These are phyloP conservation scores for Cystofilobasidium capitatum DNA, from an alignment of 768 basidiomycete genomes.

Conservation along the genomic window DNA sequence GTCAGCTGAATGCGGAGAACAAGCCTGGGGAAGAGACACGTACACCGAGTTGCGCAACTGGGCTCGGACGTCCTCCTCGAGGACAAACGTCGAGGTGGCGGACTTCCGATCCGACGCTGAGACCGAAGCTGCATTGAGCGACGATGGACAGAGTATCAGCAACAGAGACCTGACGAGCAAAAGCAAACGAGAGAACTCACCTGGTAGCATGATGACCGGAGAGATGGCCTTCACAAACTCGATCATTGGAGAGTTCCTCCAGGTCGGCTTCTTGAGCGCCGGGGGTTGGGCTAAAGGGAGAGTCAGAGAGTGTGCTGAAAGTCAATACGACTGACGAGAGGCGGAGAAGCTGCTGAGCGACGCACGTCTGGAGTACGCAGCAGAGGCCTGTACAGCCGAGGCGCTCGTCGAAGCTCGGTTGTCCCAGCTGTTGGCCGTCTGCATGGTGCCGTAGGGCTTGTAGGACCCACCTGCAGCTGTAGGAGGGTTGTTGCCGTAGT, in stretches of 20 bases:
- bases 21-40: neutral
- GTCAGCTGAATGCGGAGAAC: neutral
- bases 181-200: neutral
- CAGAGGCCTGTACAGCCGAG: no score
- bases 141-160: neutral
- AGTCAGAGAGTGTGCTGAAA: neutral
- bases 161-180: neutral
- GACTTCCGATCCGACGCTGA: constrained; percentile 12
- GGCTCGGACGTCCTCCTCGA: constrained; percentile 4
- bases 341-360: neutral
- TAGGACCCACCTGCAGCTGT: neutral
- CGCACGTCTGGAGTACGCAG: neutral
- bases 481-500: no score
- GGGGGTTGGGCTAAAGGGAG: neutral
- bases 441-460: neutral
- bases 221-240: constrained; percentile 1
- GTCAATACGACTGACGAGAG: neutral
- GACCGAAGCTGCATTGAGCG: neutral
- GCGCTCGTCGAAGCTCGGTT: neutral
- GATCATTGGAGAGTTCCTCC: constrained; percentile 19
- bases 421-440: neutral
- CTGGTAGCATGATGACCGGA: constrained; percentile 1
- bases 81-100: neutral
- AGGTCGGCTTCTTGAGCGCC: no score
- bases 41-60: constrained; percentile 8